phyloP scores from a whole-genome alignment of 768 basidiomycete genomes.

The Lentinus tigrinus region DNA sequence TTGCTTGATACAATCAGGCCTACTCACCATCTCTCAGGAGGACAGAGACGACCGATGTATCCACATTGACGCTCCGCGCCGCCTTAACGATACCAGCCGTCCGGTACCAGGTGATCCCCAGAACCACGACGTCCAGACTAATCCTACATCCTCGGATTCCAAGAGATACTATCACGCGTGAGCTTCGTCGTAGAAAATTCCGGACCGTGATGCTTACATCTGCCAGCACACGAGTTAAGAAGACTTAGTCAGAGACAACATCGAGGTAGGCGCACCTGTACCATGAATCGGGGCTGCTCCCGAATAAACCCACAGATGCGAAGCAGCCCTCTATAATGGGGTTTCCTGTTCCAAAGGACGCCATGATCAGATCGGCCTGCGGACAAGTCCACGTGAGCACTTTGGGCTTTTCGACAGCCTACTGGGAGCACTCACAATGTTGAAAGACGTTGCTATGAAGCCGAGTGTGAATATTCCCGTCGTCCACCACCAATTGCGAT shows the following conservation, averaged over 20 bases:
- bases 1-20: too few species aligned
- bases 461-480: neutral
- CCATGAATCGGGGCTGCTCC: too few species aligned
- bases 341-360: neutral
- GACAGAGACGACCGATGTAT: neutral
- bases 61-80: neutral
- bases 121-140: neutral
- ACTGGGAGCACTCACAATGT: neutral
- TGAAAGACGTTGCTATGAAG: neutral
- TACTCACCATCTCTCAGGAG: slow-evolving; percentile 3
- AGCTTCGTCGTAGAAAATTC: too few species aligned
- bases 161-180: too few species aligned
- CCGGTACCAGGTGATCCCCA: slow-evolving; percentile 8
- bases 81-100: slow-evolving; percentile 2
- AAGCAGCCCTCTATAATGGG: neutral
- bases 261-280: too few species aligned
- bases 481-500: slow-evolving; percentile 4
- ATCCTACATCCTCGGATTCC: too few species aligned
- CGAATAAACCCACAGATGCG: too few species aligned
- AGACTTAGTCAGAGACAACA: too few species aligned
- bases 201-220: too few species aligned
- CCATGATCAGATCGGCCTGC: neutral
- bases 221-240: too few species aligned
- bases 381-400: neutral
- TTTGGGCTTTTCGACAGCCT: neutral